Conservation (phyloP, 2,329 filamentous ascomycete species). For the Capronia americana region DNA sequence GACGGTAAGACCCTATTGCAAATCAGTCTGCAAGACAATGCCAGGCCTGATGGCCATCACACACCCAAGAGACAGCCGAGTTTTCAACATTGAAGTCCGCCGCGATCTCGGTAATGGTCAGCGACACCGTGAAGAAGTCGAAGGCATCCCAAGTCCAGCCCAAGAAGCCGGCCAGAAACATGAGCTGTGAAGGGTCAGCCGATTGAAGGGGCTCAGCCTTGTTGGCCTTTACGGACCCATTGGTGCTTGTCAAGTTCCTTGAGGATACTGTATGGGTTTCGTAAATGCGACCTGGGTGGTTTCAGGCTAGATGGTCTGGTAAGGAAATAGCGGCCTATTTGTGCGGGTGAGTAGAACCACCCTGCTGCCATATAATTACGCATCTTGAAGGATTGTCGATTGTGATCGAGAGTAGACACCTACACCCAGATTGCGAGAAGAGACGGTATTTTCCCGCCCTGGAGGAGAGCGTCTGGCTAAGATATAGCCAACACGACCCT, state of each 20-base stretch:
- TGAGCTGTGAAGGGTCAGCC: conserved; percentile 63
- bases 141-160: conserved; percentile 64
- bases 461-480: not conserved
- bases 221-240: not conserved
- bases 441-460: not conserved
- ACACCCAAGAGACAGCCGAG: conserved; percentile 65
- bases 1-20: not conserved
- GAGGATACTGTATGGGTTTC: not conserved
- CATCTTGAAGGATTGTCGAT: conserved; percentile 36
- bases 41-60: conserved; percentile 43
- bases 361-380: conserved; percentile 44
- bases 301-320: conserved; percentile 30
- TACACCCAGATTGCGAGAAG: not conserved
- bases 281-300: not conserved
- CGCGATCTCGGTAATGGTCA: conserved; percentile 61
- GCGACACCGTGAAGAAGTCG: conserved; percentile 67
- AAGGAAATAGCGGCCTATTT: conserved; percentile 45
- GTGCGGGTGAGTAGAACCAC: conserved; percentile 45
- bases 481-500: not conserved
- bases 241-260: not conserved
- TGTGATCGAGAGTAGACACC: not conserved
- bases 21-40: not conserved
- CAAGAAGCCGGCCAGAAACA: conserved; percentile 52
- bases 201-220: conserved; percentile 30
- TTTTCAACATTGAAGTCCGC: conserved; percentile 59